Evolutionary conservation across 2,329 filamentous ascomycete genomes (phyloP), one percentile per base, ranked within the genome.

Genomic region (Allantophomopsis cytisporea): DNA sequence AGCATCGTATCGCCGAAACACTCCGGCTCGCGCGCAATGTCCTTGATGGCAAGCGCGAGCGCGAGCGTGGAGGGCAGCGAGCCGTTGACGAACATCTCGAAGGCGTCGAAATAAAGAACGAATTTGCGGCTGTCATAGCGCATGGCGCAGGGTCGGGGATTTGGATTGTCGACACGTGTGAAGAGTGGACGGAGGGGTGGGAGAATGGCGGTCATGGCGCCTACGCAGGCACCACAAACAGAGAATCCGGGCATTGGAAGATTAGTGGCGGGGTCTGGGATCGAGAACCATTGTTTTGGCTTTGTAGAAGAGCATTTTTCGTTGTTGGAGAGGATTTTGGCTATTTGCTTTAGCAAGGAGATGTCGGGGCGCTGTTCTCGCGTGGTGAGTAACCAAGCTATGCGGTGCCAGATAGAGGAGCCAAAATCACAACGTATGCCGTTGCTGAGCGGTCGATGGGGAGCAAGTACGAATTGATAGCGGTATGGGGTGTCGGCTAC

Each of bases 361-460:
- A 91, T 61, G 46, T 85, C 76, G 3, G 70, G 65, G 14, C 73
- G 65, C 11, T 74, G 62, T 47, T 84, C 74, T 57, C 87, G 86
- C 39, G 83, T 63, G 2, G 79, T 88, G 45, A 94, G 68, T 3
- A 88, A 68, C 76, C 83, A 94, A 1, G 87, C 87, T 31, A 94
- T 76, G 20, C 84, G 77, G 50, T 85, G 80, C 85, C 87, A 95
- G 1, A 80, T 74, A 1, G 68, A 70, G 11, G 75, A 70, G 21
- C 83, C 84, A 58, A 95, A 85, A 46, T 87, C 80, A 60, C 89
- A 96, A 35, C 71, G 66, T 7, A 83, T 35, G 73, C 66, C 32
- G 68, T 64, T 12, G 18, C 73, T 69, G 2, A 68, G 62, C 4
- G 73, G 65, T 13, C 76, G 73, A 20, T 67, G 63, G 21, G 74